Conservation (phyloP, 768 basidiomycete genomes). For the Collybiopsis confluens region DNA sequence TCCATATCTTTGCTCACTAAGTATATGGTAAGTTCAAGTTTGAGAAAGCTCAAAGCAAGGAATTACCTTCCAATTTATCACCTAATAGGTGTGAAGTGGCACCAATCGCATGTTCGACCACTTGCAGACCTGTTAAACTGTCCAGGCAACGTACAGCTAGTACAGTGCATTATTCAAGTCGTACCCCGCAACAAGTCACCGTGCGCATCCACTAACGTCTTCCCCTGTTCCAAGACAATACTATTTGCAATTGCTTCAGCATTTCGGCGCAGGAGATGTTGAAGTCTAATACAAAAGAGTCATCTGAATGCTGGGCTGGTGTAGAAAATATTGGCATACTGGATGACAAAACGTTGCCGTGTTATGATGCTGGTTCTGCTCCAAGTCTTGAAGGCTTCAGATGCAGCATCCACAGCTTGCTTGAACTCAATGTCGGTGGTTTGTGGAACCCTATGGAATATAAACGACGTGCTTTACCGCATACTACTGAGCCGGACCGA, state of each 20-base stretch:
- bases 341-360: slow-evolving; percentile 83
- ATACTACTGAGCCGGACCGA: too few relatives aligned
- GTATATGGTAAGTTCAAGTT: background rate
- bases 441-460: slow-evolving; percentile 63
- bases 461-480: too few relatives aligned
- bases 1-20: slow-evolving; percentile 95
- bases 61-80: slow-evolving; percentile 84
- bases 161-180: background rate
- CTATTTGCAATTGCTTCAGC: slow-evolving; percentile 81
- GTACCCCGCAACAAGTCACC: slow-evolving; percentile 82
- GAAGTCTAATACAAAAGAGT: too few relatives aligned
- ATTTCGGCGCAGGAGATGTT: slow-evolving; percentile 81
- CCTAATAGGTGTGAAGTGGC: slow-evolving; percentile 85
- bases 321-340: slow-evolving; percentile 51
- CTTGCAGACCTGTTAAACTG: slow-evolving; percentile 55
- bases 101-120: slow-evolving; percentile 75
- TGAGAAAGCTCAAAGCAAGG: background rate
- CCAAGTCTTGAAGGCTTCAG: slow-evolving; percentile 86
- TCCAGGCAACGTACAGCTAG: background rate
- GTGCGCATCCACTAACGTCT: slow-evolving; percentile 91
- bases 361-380: slow-evolving; percentile 78
- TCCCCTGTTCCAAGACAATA: slow-evolving; percentile 95
- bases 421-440: slow-evolving; percentile 79
- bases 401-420: slow-evolving; percentile 78
- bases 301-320: too few relatives aligned